Evolutionary conservation across 2,329 filamentous ascomycete genomes (phyloP).

Genomic region (Cercospora sojina): DNA sequence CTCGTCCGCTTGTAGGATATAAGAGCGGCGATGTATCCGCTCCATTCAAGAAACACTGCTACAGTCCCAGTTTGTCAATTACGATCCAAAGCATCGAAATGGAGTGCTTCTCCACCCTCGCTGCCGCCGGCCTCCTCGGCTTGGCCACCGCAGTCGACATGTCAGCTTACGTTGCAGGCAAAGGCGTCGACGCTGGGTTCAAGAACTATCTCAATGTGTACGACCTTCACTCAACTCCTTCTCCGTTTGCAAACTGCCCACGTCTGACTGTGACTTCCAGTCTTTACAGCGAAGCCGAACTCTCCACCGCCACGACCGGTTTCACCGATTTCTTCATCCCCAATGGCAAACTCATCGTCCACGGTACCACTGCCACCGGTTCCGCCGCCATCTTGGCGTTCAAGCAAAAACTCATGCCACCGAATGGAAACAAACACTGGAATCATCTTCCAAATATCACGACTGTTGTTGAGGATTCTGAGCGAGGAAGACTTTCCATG

Average conservation of each 20-base stretch:
- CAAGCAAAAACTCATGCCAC: conserved; percentile 17
- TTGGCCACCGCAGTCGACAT: conserved; percentile 11
- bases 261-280: neutral
- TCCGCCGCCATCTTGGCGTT: conserved; percentile 15
- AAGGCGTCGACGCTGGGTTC: conserved; percentile 17
- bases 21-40: neutral
- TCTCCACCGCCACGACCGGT: conserved; percentile 12
- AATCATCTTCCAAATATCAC: conserved; percentile 20
- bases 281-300: conserved; percentile 17
- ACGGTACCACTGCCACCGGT: conserved; percentile 9
- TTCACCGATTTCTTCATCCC: conserved; percentile 23
- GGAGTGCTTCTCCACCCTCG: conserved; percentile 6
- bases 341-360: conserved; percentile 19
- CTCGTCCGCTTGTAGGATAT: neutral
- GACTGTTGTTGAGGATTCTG: conserved; percentile 12
- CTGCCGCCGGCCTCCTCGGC: conserved; percentile 5
- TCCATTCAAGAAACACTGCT: neutral
- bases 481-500: conserved; percentile 15
- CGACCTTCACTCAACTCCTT: neutral
- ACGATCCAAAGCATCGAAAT: neutral
- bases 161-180: conserved; percentile 9
- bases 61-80: too few species aligned
- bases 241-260: too few species aligned
- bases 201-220: conserved; percentile 16
- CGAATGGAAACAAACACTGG: conserved; percentile 20